phyloP scores from a whole-genome alignment of 768 basidiomycete genomes.

The Symmetrospora coprosmae region DNA sequence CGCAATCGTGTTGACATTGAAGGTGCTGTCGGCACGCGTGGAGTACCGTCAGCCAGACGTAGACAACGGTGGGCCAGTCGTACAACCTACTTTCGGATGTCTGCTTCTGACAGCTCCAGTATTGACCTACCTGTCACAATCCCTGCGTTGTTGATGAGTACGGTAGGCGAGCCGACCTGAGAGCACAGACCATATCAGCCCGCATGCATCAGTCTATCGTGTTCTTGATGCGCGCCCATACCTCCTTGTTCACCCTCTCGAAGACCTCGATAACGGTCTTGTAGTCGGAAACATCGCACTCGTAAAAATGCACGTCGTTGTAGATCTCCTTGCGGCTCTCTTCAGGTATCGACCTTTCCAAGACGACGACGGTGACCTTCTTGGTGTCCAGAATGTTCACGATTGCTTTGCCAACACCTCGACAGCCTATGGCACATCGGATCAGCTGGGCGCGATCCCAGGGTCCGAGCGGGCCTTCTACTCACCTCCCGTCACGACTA shows the following conservation, averaged over 20 bases:
- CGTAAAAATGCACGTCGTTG: constrained; percentile 63
- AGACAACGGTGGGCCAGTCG: not conserved
- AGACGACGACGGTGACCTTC: constrained; percentile 22
- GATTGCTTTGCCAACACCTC: constrained; percentile 20
- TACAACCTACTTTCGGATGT: constrained; percentile 57
- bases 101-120: constrained; percentile 60
- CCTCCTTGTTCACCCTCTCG: constrained; percentile 62
- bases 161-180: constrained; percentile 42
- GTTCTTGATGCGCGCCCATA: constrained; percentile 32
- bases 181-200: not conserved
- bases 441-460: not conserved
- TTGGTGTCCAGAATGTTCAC: constrained; percentile 13
- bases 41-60: no score
- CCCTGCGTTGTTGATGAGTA: constrained; percentile 89
- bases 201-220: not conserved
- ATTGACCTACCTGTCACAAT: constrained; percentile 79
- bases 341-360: constrained; percentile 6
- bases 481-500: constrained; percentile 22
- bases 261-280: constrained; percentile 66
- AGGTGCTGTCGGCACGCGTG: constrained; percentile 49
- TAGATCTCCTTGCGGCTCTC: not conserved
- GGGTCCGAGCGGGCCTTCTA: not conserved
- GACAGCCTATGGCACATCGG: not conserved
- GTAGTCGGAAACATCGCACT: constrained; percentile 83
- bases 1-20: constrained; percentile 69